Base-by-base conservation (phyloP, 768 basidiomycete species). In the Ephemerocybe angulata region DNA sequence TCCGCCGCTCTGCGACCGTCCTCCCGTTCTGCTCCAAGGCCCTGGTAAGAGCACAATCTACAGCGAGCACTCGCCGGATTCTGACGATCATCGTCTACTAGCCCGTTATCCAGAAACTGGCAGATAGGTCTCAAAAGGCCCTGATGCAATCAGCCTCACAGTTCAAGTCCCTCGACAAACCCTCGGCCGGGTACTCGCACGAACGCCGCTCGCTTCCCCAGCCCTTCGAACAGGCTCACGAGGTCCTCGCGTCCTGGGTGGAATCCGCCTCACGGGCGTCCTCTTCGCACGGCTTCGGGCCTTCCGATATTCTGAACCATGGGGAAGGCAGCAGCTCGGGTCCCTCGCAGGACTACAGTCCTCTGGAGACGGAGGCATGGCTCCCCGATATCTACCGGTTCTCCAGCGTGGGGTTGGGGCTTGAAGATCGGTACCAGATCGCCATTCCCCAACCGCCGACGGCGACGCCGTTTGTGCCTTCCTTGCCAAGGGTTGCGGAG, bases 1-100 rank as follows among this genome's bases (percentile, higher is more conserved):
- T 87, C 68, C 67, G 69, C 50, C 76, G 78, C 43, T 85, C 83
- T 10, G 78, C 80, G 17, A 75, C 76, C 52, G 76, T 83, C n/a
- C 72, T 86, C 44, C 80, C 84, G 4, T 81, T 82, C 58, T 82
- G 82, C 44, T 76, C 76, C 13, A 83, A 83, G 62, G 79, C 83
- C 29, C 70, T 85, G 44, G 86, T 84, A 60, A 53, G 79, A 54
- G 33, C 27, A n/a, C 21, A 25, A 21, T 12, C 50, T 15, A 27
- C n/a, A 19, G 12, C 22, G 55, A 21, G 60, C 25, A 44, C 31
- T 38, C 15, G 42, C 13, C 19, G 35, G 22, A 38, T 12, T 10
- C 38, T 41, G n/a, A 41, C 21, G 38, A 13, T 5, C 29, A n/a
- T 37, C 28, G 4, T 21, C 35, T 44, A 6, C 25, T 56, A 85